Base-by-base conservation (phyloP, 805 yeast genomes). In the Starmerella cellae region DNA sequence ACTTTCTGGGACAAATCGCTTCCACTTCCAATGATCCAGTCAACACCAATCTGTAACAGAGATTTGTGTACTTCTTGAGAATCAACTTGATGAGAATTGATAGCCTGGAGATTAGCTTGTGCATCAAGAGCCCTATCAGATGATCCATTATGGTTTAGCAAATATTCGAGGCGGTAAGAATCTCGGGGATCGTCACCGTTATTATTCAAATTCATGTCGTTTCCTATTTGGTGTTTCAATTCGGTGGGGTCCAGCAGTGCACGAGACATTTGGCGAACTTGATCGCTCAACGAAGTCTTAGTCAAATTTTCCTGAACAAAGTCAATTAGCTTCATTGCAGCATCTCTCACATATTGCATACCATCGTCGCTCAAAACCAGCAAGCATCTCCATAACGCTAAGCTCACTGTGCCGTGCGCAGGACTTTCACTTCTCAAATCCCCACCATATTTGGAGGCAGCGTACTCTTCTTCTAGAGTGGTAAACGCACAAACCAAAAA, bases 401-500 rank as follows among this genome's bases (percentile, higher is more conserved):
- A 73, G 58, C 80, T 83, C 8, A 84, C 71, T 0, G 95, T 79
- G 1, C 95, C 94, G 57, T 83, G 82, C 0, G 95, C 91, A 1
- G 93, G 82, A 0, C 82, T 70, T 33, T 68, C 68, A 51, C 80
- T 70, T 38, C 81, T 65, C 48, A 77, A 73, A 36, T 75, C 82
- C 42, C 75, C 79, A 26, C 78, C 69, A 18, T 46, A 44, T 41
- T 44, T 74, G 62, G 51, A 30, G 41, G 78, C 65, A 0, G 78
- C 73, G 27, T 79, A 70, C 52, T 87, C 95, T 49, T 79, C 91
- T 45, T 81, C 84, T 22, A 91, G 57, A 51, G 84, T 85, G 37
- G 83, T 73, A 58, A 79, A 85, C 0, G 95, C 95, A 45, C 87
- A 79, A 2, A 88, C 91, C 42, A 85, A 59, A 55, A 88, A 87